Evolutionary conservation across 768 basidiomycete species (phyloP), one percentile per base, ranked within the genome.

Genomic region (Rhodotorula graminis): DNA sequence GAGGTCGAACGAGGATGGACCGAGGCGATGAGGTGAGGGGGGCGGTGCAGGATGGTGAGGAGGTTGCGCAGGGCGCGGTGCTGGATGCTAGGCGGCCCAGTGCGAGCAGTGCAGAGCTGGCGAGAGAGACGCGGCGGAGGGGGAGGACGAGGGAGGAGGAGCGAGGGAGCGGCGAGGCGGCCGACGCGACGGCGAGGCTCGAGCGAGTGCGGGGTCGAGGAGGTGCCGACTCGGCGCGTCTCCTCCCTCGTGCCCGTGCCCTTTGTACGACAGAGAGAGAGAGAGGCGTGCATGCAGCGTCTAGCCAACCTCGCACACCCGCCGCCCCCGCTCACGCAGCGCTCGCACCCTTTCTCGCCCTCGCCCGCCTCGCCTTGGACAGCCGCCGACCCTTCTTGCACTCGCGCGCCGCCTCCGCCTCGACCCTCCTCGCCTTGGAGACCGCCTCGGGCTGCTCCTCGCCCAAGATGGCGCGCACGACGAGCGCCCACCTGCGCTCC

Each of bases 301-400:
- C 37, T 37, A 37, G 37, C n/a, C 37, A 37, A 37, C 9, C 37
- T 9, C 37, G 37, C 37, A n/a, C n/a, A n/a, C n/a, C n/a, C n/a
- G n/a, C n/a, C n/a, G n/a, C n/a, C n/a, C n/a, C n/a, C n/a, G n/a
- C 50, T 52, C 50, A 52, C 50, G 50, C 50, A 3, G 25, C 10
- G 25, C 25, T 11, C 23, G n/a, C n/a, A 2, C 50, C 25, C 27
- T 25, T n/a, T 11, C 53, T 6, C 37, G 37, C 61, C 62, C 71
- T 58, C 42, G 52, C 71, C 47, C 71, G 52, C 56, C 65, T 52
- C 65, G 44, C 62, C 61, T 64, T 67, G 3, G 52, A 50, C 42
- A 60, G 12, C 57, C 65, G 59, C 62, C 33, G 10, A 33, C 70
- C 56, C 40, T 44, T 31, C 37, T 63, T 56, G 7, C 44, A 6